A percentile compares a stretch with the other conserved stretches of the same genome.
Evolutionary conservation across 257 asterid genomes (phyloP).

Genomic region (Solanum chmielewskii): DNA sequence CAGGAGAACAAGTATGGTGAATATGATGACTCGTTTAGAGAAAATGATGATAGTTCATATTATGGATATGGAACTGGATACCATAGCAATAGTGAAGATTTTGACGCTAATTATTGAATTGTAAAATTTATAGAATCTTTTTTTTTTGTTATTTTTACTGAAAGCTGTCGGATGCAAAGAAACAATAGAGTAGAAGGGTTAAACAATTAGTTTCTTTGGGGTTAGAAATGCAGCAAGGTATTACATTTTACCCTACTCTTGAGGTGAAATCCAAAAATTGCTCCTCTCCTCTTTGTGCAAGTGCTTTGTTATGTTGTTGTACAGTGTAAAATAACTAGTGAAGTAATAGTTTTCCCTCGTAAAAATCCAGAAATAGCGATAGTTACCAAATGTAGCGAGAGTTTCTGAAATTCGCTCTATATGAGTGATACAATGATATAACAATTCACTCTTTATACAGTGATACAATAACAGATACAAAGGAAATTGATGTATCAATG

Average conservation of each 20-base stretch:
- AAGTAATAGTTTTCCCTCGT: neutral
- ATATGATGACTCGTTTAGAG: slow-evolving; percentile 1
- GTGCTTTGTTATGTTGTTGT: neutral
- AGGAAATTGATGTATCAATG: neutral
- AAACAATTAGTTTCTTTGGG: neutral
- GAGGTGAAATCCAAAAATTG: neutral
- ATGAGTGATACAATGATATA: neutral
- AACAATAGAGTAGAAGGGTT: neutral
- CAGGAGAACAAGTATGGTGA: neutral
- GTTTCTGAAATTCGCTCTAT: neutral
- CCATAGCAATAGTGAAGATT: neutral
- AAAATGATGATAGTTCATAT: neutral
- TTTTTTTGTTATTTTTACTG: neutral
- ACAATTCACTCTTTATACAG: neutral
- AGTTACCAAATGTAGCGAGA: neutral
- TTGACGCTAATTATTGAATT: neutral
- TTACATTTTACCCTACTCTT: neutral
- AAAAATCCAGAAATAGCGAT: neutral
- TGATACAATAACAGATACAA: neutral
- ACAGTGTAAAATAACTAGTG: neutral
- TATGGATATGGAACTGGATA: slow-evolving; percentile 12
- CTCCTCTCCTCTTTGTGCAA: neutral
- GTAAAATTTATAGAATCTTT: neutral
- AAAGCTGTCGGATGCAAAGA: neutral
- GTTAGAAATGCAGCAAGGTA: neutral